Evolutionary conservation across 2,329 filamentous ascomycete genomes (phyloP).

Genomic region (Penicillium sp.): DNA sequence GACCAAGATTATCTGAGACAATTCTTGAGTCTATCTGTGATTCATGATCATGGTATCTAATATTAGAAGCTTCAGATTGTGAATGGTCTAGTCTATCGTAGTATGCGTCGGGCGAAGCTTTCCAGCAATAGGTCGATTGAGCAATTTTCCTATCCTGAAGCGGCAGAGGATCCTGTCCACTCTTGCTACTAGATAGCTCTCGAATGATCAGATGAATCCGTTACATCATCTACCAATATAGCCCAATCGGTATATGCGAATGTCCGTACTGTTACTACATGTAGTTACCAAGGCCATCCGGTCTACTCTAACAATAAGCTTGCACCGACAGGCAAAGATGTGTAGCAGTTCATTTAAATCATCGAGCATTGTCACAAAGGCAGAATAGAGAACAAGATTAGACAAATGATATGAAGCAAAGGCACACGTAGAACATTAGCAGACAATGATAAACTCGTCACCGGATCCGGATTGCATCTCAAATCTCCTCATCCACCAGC

Average conservation of each 20-base stretch:
- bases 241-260: background rate
- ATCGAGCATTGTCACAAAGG: background rate
- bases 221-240: background rate
- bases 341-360: no score
- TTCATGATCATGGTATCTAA: background rate
- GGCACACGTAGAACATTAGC: background rate
- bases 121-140: background rate
- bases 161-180: background rate
- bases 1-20: background rate
- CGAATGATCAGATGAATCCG: background rate
- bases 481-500: slow-evolving; percentile 13
- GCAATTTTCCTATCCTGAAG: background rate
- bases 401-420: background rate
- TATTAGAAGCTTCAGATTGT: background rate
- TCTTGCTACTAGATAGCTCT: background rate
- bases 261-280: background rate
- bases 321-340: background rate
- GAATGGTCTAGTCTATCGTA: background rate
- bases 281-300: background rate
- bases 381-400: background rate
- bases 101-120: background rate
- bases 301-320: background rate
- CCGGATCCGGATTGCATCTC: background rate
- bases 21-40: background rate
- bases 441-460: background rate